Base-by-base conservation (phyloP, 2,329 filamentous ascomycete species). In the Ophiostoma perfectum region DNA sequence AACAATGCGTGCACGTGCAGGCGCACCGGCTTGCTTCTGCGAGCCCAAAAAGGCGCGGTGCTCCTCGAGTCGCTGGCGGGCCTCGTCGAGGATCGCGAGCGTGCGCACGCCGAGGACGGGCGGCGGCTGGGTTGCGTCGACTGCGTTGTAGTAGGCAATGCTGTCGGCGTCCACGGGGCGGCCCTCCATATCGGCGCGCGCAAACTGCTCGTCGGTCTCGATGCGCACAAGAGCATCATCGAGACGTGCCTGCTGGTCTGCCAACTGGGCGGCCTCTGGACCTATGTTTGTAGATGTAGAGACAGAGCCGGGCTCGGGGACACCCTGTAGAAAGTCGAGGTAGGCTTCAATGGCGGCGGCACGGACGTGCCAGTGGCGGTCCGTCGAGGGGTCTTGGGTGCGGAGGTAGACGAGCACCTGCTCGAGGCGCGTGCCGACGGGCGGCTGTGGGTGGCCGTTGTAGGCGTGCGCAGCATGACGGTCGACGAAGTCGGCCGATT, bases 341-440 rank as follows among this genome's bases (percentile, higher is more conserved):
- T 82, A 83, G 39, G 76, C 73, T 18, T 73, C 72, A 12, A 81
- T 73, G 68, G 78, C 78, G 27, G 70, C 73, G 7, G 79, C 74
- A 66, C 79, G 78, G 11, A 70, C 64, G 1, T 77, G 72, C 78
- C 82, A 85, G 60, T 76, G 71, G 1, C 76, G 62, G 68, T 78
- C 79, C 27, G 16, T 80, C 78, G 68, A 81, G 78, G 5, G 75
- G 71, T 86, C 82, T 70, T 83, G 79, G 42, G 84, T 81, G 3
- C 78, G 73, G 36, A 87, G 79, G 70, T 83, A 86, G 71, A 80
- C 80, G 52, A 74, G 71, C n/a, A 75, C 69, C 49, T 77, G 74
- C 52, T 73, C 44, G 42, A 81, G 74, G 2, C 77, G 76, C 41
- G 8, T 36, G 18, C 9, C 42, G 9, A 38, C 63, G 9, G 63